Evolutionary conservation across 2,329 filamentous ascomycete genomes (phyloP), one percentile per base, ranked within the genome.

Genomic region (Calonectria fujianensis): DNA sequence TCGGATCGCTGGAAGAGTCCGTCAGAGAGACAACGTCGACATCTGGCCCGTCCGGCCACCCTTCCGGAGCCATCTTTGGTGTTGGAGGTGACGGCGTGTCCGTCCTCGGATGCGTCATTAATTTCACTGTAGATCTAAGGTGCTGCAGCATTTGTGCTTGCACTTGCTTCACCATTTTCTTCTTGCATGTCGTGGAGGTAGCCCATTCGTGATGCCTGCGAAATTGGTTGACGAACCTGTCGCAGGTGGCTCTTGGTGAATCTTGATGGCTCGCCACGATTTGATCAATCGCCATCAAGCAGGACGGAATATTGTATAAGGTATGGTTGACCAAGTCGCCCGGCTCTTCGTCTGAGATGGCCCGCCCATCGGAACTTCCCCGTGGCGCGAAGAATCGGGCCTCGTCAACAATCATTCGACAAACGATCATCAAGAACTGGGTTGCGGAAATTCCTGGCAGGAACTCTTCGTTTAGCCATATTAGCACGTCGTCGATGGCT

Each of bases 341-440:
- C 2, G 11, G 32, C 32, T 35, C 32, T 35, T 35, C 32, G 32
- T 35, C 32, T 35, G 32, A 10, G 7, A 35, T 35, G 32, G 32
- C 8, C 9, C 11, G 32, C 32, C 32, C 32, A 11, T 35, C 32
- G 32, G 32, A 35, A 35, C 32, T 35, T 35, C 32, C 32, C 9
- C 10, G 32, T 2, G 32, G 32, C 54, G 37, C 32, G 14, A 59
- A 59, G n/a, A 37, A 70, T 3, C 68, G 57, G 4, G 54, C 50
- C 18, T 64, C 37, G 8, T 63, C 45, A 10, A 51, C 35, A 18
- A 70, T 70, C 31, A 70, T 51, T 37, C 45, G 41, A 11, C 68
- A 70, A 24, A 70, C 45, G 24, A 70, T 63, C 68, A 70, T 70
- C 31, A 70, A 52, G 14, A 70, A 70, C 11, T 70, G 54, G 0